Percentiles rank a stretch among this genome's conserved stretches.
These are phyloP conservation scores for Lentinula detonsa DNA, from an alignment of 768 basidiomycete species.

Conservation along the genomic window DNA sequence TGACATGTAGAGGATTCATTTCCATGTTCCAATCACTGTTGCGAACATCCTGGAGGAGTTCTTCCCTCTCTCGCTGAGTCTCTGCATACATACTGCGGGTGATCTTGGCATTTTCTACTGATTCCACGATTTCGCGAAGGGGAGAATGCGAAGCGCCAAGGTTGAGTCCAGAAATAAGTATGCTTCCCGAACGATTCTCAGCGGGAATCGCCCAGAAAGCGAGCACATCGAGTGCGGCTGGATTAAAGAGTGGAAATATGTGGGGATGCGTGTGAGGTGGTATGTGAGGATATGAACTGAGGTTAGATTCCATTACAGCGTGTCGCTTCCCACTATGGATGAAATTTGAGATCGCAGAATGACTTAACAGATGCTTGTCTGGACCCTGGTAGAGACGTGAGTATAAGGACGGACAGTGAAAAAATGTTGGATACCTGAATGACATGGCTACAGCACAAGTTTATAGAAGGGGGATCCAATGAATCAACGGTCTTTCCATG, in stretches of 20 bases:
- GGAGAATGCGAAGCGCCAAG: conserved; percentile 68
- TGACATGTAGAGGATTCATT: conserved; percentile 64
- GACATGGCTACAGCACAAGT: conserved; percentile 45
- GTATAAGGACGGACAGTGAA: conserved; percentile 7
- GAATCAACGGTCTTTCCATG: conserved; percentile 34
- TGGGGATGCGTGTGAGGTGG: conserved; percentile 39
- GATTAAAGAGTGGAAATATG: conserved; percentile 81
- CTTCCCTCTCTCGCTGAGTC: conserved; percentile 67
- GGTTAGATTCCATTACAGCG: conserved; percentile 34
- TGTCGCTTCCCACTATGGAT: conserved; percentile 36
- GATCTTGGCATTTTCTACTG: conserved; percentile 54
- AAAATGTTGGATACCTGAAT: conserved; percentile 28
- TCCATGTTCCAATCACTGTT: conserved; percentile 74
- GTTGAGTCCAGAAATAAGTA: conserved; percentile 49
- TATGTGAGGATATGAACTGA: conserved; percentile 48
- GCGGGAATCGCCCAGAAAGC: conserved; percentile 72
- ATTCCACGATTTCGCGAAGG: conserved; percentile 54
- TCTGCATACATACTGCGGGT: conserved; percentile 90
- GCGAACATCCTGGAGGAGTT: conserved; percentile 61
- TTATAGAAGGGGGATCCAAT: conserved; percentile 45
- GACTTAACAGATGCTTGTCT: not conserved
- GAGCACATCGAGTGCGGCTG: conserved; percentile 63
- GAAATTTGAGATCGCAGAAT: conserved; percentile 32
- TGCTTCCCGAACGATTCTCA: conserved; percentile 54
- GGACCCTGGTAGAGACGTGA: not conserved